A percentile compares a stretch with the other conserved stretches of the same genome.
Evolutionary conservation across 164 flowering plant genomes (phyloP).

Genomic region (Sextonia rubra): DNA sequence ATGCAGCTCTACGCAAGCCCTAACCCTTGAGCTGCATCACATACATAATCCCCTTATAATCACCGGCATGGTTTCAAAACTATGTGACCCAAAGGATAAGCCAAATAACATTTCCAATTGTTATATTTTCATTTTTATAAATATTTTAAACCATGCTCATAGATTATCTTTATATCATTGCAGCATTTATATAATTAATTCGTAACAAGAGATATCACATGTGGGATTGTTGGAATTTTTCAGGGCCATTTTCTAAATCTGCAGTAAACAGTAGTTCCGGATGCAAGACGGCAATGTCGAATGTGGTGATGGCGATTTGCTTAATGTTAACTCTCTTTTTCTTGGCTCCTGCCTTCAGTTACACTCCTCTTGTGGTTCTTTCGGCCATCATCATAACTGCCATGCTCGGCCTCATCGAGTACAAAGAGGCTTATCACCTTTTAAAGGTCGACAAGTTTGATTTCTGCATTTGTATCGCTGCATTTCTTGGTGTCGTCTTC

Average conservation of each 20-base stretch:
- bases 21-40: too few relatives aligned
- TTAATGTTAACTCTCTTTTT: slow-evolving; percentile 69
- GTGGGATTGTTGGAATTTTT: slow-evolving; percentile 4
- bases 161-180: too few relatives aligned
- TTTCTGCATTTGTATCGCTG: slow-evolving; percentile 68
- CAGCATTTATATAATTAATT: too few relatives aligned
- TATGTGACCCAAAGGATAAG: too few relatives aligned
- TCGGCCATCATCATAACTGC: slow-evolving; percentile 86
- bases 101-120: too few relatives aligned
- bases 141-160: too few relatives aligned
- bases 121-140: too few relatives aligned
- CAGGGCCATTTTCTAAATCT: slow-evolving; percentile 91
- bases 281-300: slow-evolving; percentile 62
- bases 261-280: slow-evolving; percentile 90
- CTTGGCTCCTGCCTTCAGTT: slow-evolving; percentile 69
- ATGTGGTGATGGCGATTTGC: slow-evolving; percentile 61
- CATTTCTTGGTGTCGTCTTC: slow-evolving; percentile 69
- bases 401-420: slow-evolving; percentile 79
- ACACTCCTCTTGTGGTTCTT: slow-evolving; percentile 87
- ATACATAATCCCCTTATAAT: too few relatives aligned
- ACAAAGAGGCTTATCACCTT: slow-evolving; percentile 45
- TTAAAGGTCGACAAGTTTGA: slow-evolving; percentile 79
- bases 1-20: too few relatives aligned
- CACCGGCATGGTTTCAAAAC: too few relatives aligned
- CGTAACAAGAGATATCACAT: too few relatives aligned